Evolutionary conservation across 208 protist genomes (phyloP), one percentile per base, ranked within the genome.

Genomic region (Leishmania arabica): DNA sequence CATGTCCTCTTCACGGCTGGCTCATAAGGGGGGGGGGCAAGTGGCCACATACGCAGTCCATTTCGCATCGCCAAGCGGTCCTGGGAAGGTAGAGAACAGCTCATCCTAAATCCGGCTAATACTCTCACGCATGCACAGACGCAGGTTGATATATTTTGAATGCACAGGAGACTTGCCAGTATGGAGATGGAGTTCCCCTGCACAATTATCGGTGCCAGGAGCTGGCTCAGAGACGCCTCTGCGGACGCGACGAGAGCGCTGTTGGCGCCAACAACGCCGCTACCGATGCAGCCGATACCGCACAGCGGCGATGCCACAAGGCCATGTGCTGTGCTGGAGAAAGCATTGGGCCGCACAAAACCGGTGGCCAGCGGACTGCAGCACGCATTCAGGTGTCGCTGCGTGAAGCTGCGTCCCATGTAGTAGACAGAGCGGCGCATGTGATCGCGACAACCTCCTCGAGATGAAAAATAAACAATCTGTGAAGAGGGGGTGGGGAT

Each of bases 111-210:
- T 90, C 90, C 87, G n/a, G 78, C 65, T 84, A 94, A 91, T 95
- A 97, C 92, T 95, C 91, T 97, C 94, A 96, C 91, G 73, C 87
- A 95, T 89, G 88, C 86, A 88, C 92, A 87, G 70, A 95, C 89
- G 68, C 94, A 97, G 45, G 88, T 93, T 95, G 92, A 94, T 87
- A 95, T 95, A 88, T 95, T 97, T 88, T 93, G 92, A 42, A 96
- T 79, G 75, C 86, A 93, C 27, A 82, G 79, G n/a, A 96, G 83
- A 54, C 85, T 90, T 2, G 80, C 79, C 56, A 94, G 60, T 17
- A 88, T n/a, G 8, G 88, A 75, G 1, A 86, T 13, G 21, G 85
- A 80, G 8, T 89, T 83, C 19, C 91, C 87, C 58, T 92, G 89
- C 13, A 90, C 70, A 5, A 93, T 24, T 5, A 96, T 80, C 24